Evolutionary conservation across 106 monocot species (phyloP).

Genomic region (Vanilla planifolia): DNA sequence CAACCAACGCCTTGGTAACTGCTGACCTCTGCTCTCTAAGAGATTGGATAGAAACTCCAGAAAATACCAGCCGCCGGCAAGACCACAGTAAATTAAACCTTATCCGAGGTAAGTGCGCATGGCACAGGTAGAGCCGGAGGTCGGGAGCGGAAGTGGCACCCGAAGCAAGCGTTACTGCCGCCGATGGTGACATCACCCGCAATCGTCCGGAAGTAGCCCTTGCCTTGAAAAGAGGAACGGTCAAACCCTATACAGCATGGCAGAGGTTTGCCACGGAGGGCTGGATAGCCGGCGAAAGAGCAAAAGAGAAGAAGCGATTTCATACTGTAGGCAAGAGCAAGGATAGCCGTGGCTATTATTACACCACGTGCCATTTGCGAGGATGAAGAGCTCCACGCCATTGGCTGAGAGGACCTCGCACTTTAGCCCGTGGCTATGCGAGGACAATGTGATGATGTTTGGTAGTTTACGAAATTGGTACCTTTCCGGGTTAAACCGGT

Average conservation of each 20-base stretch:
- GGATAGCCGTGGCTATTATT: no score
- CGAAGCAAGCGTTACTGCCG: neutral
- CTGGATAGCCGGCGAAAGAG: no score
- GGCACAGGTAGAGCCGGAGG: neutral
- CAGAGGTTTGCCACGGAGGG: neutral
- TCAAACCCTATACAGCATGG: neutral
- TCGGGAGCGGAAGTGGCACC: neutral
- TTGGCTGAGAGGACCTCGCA: no score
- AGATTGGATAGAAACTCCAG: constrained; percentile 7
- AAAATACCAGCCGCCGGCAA: neutral
- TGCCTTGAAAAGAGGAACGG: neutral
- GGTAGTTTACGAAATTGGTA: no score
- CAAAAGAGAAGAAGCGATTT: neutral
- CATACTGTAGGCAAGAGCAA: no score
- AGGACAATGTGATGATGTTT: no score
- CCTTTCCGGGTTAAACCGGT: no score
- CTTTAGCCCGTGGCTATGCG: no score
- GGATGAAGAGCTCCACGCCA: no score
- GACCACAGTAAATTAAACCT: neutral
- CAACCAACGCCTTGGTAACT: constrained; percentile 1
- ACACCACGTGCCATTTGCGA: no score
- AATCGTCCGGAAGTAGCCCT: neutral
- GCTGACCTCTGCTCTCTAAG: constrained; percentile 12
- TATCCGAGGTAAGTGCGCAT: neutral
- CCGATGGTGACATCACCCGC: neutral